Evolutionary conservation across 1,284 basidiomycete species (phyloP).

Genomic region (Moesziomyces globuligerus): DNA sequence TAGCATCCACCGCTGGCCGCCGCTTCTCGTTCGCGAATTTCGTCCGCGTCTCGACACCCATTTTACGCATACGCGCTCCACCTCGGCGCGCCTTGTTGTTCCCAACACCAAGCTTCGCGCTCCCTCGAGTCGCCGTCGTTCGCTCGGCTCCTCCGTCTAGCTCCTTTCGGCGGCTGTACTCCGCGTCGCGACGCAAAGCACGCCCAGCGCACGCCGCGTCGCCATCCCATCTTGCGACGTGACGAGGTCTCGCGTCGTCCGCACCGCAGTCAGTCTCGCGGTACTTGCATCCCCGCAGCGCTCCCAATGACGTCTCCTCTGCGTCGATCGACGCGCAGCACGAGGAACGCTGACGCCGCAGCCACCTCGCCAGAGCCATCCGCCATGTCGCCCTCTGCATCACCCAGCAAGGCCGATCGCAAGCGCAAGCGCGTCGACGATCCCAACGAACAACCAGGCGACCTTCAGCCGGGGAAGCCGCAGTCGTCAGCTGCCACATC

Average conservation of each 20-base stretch:
- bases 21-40: conserved; percentile 14
- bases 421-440: conserved; percentile 41
- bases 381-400: conserved; percentile 21
- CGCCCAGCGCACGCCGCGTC: not conserved
- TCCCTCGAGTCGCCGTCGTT: not conserved
- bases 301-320: conserved; percentile 30
- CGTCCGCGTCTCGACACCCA: conserved; percentile 26
- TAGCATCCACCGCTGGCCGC: not conserved
- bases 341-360: conserved; percentile 28
- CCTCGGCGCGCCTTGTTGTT: conserved; percentile 20
- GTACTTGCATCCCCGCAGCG: not conserved
- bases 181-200: no score
- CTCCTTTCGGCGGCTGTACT: not conserved
- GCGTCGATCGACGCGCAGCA: conserved; percentile 30
- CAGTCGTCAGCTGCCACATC: not conserved
- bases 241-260: conserved; percentile 6
- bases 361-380: conserved; percentile 39
- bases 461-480: not conserved
- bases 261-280: not conserved
- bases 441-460: not conserved
- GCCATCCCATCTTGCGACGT: not conserved
- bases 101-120: not conserved
- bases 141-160: not conserved
- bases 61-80: conserved; percentile 44
- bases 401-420: conserved; percentile 37